phyloP scores from a whole-genome alignment of 768 basidiomycete genomes.

The Leccinum barrowsii region DNA sequence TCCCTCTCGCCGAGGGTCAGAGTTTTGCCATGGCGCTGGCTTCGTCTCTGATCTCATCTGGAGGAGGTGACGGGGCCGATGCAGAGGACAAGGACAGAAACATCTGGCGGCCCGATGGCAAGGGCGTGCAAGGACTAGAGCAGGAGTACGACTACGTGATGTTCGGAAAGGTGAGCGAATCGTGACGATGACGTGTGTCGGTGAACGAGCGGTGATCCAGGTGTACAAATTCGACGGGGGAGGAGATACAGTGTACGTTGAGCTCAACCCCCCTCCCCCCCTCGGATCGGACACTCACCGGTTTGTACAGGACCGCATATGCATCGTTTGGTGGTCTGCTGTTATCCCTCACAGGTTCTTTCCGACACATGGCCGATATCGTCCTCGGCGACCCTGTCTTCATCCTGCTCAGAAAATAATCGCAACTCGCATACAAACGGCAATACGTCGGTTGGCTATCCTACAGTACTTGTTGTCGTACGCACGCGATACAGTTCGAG shows the following conservation, averaged over 20 bases:
- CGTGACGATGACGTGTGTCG: not conserved
- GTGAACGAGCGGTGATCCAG: constrained; percentile 37
- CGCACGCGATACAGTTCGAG: not conserved
- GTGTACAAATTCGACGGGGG: constrained; percentile 96
- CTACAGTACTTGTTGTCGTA: constrained; percentile 4
- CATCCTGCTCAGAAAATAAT: constrained; percentile 76
- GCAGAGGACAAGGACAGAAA: constrained; percentile 70
- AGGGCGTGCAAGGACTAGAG: constrained; percentile 76
- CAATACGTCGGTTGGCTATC: not conserved
- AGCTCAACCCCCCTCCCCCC: not conserved
- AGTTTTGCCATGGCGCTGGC: constrained; percentile 85
- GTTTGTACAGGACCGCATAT: constrained; percentile 74
- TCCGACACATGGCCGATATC: constrained; percentile 86
- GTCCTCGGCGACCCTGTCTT: constrained; percentile 94
- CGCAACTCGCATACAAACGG: not conserved
- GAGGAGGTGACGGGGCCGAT: constrained; percentile 51
- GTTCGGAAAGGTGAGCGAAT: constrained; percentile 81
- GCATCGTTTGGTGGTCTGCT: constrained; percentile 95
- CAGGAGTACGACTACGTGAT: constrained; percentile 99
- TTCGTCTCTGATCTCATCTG: constrained; percentile 62
- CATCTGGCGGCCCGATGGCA: constrained; percentile 84
- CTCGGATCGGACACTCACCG: not conserved
- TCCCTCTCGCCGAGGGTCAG: constrained; percentile 65
- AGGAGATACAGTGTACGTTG: constrained; percentile 72
- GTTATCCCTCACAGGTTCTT: constrained; percentile 90